Percentiles rank a stretch among this genome's conserved stretches.
These are phyloP conservation scores for Mycena sp. DNA, from an alignment of 1,284 basidiomycete genomes.

Conservation along the genomic window DNA sequence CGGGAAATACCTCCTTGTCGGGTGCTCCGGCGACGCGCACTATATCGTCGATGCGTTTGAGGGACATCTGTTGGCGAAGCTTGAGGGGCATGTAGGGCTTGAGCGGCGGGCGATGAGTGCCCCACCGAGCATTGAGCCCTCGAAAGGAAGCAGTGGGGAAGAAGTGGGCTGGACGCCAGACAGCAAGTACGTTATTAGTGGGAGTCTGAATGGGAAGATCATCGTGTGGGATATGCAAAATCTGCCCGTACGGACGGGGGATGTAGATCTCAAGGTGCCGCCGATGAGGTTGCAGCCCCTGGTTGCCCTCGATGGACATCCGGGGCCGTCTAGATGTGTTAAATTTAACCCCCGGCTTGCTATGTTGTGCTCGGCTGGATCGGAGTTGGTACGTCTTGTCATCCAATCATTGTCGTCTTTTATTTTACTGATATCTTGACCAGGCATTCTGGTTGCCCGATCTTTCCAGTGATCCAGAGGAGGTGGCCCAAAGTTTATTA, in stretches of 20 bases:
- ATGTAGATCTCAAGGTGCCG: conserved; percentile 60
- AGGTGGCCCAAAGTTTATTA: conserved; percentile 25
- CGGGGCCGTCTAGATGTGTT: conserved; percentile 85
- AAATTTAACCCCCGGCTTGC: conserved; percentile 87
- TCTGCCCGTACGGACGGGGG: conserved; percentile 58
- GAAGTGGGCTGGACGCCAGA: conserved; percentile 95
- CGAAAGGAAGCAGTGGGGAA: conserved; percentile 85
- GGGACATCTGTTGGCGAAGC: conserved; percentile 81
- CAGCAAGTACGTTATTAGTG: conserved; percentile 86
- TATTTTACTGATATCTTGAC: conserved; percentile 9
- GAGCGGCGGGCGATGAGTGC: conserved; percentile 70
- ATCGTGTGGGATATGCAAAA: conserved; percentile 83
- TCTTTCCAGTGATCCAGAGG: conserved; percentile 27
- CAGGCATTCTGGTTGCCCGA: conserved; percentile 33
- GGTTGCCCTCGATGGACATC: conserved; percentile 75
- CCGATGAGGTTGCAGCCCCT: conserved; percentile 67
- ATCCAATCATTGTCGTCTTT: not conserved
- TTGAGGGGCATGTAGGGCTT: conserved; percentile 85
- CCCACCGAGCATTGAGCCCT: conserved; percentile 71
- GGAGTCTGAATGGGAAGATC: conserved; percentile 85
- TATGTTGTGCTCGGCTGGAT: conserved; percentile 90
- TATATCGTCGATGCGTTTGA: conserved; percentile 93
- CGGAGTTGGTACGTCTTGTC: conserved; percentile 84
- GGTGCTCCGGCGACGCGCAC: conserved; percentile 92
- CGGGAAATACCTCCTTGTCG: conserved; percentile 91